These are phyloP conservation scores for Gorgonomyces haynaldii DNA, from an alignment of 192 early-diverging fungal species.

Conservation along the genomic window DNA sequence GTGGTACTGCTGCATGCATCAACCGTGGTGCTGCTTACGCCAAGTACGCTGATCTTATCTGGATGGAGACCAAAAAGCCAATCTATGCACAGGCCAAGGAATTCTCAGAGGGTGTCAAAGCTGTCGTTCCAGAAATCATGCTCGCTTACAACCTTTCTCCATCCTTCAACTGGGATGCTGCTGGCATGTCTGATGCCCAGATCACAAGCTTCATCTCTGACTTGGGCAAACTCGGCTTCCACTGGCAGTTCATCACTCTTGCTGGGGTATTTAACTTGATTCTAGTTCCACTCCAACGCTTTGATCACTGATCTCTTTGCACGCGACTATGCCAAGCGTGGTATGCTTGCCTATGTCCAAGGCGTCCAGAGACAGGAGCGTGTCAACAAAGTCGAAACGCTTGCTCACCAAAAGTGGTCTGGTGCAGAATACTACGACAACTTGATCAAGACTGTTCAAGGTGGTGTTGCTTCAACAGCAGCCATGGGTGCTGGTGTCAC, in stretches of 20 bases:
- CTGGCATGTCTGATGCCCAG: constrained; percentile 82
- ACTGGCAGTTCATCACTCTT: constrained; percentile 96
- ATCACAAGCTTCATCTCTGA: constrained; percentile 73
- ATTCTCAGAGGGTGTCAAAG: constrained; percentile 74
- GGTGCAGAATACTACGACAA: constrained; percentile 83
- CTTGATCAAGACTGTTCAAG: constrained; percentile 82
- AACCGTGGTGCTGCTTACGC: constrained; percentile 73
- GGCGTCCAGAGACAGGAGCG: constrained; percentile 90
- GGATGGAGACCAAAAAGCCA: constrained; percentile 98
- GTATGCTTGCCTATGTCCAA: constrained; percentile 91
- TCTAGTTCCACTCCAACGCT: constrained; percentile 75
- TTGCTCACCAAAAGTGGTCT: constrained; percentile 91
- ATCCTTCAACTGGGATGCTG: constrained; percentile 97
- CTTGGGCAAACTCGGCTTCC: constrained; percentile 84
- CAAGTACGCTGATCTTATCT: constrained; percentile 79
- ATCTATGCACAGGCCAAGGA: constrained; percentile 83
- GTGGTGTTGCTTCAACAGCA: constrained; percentile 85
- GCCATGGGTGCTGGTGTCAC: constrained; percentile 81
- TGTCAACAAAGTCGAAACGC: constrained; percentile 74
- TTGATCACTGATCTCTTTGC: constrained; percentile 81
- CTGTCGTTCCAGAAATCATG: constrained; percentile 67
- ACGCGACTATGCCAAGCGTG: constrained; percentile 68
- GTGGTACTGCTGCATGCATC: constrained; percentile 81
- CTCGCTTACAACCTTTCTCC: constrained; percentile 95
- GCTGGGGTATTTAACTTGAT: constrained; percentile 50